A percentile compares a stretch with the other conserved stretches of the same genome.
phyloP scores from a whole-genome alignment of 352 stramenopile genomes.

The Pythium sp. region DNA sequence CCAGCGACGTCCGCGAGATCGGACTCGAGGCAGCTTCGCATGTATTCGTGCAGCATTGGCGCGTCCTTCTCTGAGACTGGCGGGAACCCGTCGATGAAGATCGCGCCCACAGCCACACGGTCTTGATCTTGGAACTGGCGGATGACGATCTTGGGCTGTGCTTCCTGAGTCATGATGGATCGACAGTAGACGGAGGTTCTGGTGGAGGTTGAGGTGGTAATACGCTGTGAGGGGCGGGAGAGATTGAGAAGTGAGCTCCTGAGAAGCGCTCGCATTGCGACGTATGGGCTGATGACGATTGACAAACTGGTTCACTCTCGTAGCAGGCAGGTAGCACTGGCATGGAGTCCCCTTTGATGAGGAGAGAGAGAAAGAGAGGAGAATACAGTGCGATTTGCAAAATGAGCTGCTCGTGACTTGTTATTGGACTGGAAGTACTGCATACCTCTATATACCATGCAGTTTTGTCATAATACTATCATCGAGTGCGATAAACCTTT shows the following conservation, averaged over 20 bases:
- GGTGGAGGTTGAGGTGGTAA: not conserved
- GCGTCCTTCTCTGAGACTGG: not conserved
- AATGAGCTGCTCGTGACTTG: not conserved
- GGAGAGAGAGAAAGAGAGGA: not conserved
- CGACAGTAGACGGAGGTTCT: too few species aligned
- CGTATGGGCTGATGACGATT: not conserved
- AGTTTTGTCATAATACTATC: not conserved
- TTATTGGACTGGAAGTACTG: not conserved
- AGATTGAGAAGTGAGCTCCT: not conserved
- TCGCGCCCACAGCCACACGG: not conserved
- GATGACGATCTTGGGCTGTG: constrained; percentile 8
- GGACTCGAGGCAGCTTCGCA: constrained; percentile 5
- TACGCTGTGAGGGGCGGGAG: not conserved
- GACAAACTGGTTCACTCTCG: not conserved
- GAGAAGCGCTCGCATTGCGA: not conserved
- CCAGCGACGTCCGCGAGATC: constrained; percentile 10
- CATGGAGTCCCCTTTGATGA: not conserved
- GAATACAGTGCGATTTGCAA: not conserved
- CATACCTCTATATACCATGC: not conserved
- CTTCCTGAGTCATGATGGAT: not conserved
- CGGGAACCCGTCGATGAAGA: constrained; percentile 19
- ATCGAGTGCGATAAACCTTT: not conserved
- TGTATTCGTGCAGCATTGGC: constrained; percentile 1
- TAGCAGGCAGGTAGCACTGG: not conserved
- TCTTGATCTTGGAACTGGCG: constrained; percentile 16